These are phyloP conservation scores for Papilionanthe hybrid DNA, from an alignment of 116 monocot species.

Conservation along the genomic window DNA sequence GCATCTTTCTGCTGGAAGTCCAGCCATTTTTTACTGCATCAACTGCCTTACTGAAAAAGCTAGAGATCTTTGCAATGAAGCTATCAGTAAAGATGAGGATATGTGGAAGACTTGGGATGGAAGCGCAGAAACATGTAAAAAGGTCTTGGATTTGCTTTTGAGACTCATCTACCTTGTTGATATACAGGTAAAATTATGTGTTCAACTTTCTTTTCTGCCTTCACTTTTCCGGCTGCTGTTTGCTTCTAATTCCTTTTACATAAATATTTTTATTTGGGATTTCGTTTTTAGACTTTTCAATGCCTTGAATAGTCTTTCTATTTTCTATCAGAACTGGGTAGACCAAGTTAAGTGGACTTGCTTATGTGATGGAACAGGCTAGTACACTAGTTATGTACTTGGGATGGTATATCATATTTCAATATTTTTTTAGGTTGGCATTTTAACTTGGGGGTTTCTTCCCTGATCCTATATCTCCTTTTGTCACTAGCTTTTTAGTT, in stretches of 20 bases:
- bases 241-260: not conserved
- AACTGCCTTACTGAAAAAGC: slow-evolving; percentile 63
- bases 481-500: too few species aligned
- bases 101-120: slow-evolving; percentile 83
- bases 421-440: too few species aligned
- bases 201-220: not conserved
- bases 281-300: not conserved
- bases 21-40: slow-evolving; percentile 76
- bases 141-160: slow-evolving; percentile 68
- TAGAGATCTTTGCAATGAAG: slow-evolving; percentile 34
- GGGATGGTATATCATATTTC: too few species aligned
- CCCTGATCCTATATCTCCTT: too few species aligned
- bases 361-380: too few species aligned
- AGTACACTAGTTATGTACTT: too few species aligned
- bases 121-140: slow-evolving; percentile 62
- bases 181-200: slow-evolving; percentile 72
- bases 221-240: not conserved
- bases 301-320: not conserved
- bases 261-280: not conserved
- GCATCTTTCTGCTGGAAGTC: slow-evolving; percentile 91
- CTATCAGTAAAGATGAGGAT: slow-evolving; percentile 33
- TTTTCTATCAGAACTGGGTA: too few species aligned
- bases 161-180: slow-evolving; percentile 81
- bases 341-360: too few species aligned
- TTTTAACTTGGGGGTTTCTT: too few species aligned